Base-by-base conservation (phyloP, 1,139 yeast genomes). In the Suhomyces taliae region DNA sequence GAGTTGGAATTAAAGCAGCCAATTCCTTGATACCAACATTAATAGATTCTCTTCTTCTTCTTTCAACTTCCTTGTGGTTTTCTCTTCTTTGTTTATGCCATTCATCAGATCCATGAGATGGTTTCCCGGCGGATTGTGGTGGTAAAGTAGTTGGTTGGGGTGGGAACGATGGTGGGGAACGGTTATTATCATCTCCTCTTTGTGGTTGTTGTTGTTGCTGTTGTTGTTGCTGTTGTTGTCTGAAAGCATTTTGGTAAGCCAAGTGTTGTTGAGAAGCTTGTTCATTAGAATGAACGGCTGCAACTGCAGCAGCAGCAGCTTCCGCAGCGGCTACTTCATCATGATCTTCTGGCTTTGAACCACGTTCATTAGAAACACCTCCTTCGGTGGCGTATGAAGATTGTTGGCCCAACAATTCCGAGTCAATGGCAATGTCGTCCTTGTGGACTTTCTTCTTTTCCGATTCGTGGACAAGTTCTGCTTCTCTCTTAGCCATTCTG, bases 11-110 rank as follows among this genome's bases (percentile, higher is more conserved):
- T 49, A 88, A 72, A 41, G 82, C 81, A 36, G 96, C 89, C 58
- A 93, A 78, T 59, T 85, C 90, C 59, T 85, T 85, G 63, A 93
- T 91, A 10, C 98, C 98, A 44, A 79, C 77, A 68, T 91, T 93
- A 64, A 93, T 93, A 43, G 87, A 83, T 64, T 93, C 97, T 60
- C 99, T 83, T 64, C 99, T 85, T 60, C 98, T 83, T 62, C 97
- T 81, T 71, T 93, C 99, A 31, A 93, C 99, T 69, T 95, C 99
- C 69, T 93, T 93, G 72, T 93, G 99, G 66, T 90, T 91, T 58
- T 88, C 89, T 59, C 88, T 85, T 58, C 97, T 82, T 63, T 82
- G 81, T 56, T 81, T 81, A 63, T 87, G 91, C 96, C 97, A 90
- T 66, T 89, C 97, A 31, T 87, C 95, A 19, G 89, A 72, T 9